Base-by-base conservation (phyloP, 2,329 filamentous ascomycete genomes). In the Rhynchosporium agropyri region DNA sequence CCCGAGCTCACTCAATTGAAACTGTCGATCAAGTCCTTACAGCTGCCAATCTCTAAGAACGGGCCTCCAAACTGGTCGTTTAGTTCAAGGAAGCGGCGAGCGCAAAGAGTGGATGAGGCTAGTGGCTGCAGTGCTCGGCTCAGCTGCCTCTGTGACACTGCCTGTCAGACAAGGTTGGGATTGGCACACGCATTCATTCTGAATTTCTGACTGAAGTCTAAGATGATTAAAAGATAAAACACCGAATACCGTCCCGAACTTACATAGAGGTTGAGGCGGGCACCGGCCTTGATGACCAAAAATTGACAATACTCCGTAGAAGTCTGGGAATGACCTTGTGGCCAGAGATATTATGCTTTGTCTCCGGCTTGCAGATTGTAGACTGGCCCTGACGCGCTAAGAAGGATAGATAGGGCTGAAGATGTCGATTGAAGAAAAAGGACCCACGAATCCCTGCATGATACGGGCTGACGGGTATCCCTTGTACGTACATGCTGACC, bases 401-500 rank as follows among this genome's bases (percentile, higher is more conserved):
- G n/a, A 31, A 26, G 46, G 42, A 43, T n/a, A 43, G 9, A 31
- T 56, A 56, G 53, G 53, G 53, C 53, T 56, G 53, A 56, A 56
- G n/a, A 28, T 28, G 53, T 43, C 26, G n/a, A 50, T 50, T 50
- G 48, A 51, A 51, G 13, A 15, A 36, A 31, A 9, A 20, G 8
- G 33, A 53, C 9, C 31, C 50, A n/a, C n/a, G 5, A 26, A 38
- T 53, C 50, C 50, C 50, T 53, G 50, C 33, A 53, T 53, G 50
- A 53, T 1, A 33, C 3, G 20, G 20, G 20, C 20, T 20, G 20
- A 20, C 20, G 20, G 20, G 20, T 20, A 20, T 20, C n/a, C 50
- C 50, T 33, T 53, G 33, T 10, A 53, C 15, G 10, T 20, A 40
- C 53, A 56, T 26, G 9, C 53, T 56, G 53, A 56, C 53, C 53